Conservation (phyloP, 169 alveolate species). For the Plasmodium gallinaceum region DNA sequence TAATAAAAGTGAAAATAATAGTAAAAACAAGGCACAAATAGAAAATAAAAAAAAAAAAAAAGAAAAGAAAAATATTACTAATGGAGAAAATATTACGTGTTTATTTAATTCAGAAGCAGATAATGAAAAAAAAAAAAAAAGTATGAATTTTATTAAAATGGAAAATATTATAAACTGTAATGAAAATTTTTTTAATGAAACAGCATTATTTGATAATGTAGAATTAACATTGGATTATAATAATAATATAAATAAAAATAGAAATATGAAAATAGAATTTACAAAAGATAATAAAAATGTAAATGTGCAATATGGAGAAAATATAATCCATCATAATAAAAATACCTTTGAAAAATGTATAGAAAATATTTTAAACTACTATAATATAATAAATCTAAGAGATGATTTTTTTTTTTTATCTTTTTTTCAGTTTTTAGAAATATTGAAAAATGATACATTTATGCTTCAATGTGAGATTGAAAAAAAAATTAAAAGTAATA, state of each 20-base stretch:
- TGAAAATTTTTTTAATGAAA: too few relatives aligned
- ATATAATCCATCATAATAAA: not conserved
- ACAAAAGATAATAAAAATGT: not conserved
- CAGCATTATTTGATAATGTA: too few relatives aligned
- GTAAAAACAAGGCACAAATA: not conserved
- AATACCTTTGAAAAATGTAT: not conserved
- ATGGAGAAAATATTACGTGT: too few relatives aligned
- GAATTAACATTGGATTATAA: too few relatives aligned
- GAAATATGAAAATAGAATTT: too few relatives aligned
- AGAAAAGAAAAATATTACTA: not conserved
- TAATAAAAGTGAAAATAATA: not conserved
- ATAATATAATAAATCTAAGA: constrained; percentile 40
- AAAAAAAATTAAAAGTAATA: constrained; percentile 9
- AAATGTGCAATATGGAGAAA: not conserved
- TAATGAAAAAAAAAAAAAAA: too few relatives aligned
- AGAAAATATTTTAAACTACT: constrained; percentile 16
- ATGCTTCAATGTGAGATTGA: constrained; percentile 4
- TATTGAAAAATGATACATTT: constrained; percentile 19
- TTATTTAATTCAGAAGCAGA: too few relatives aligned
- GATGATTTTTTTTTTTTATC: constrained; percentile 53
- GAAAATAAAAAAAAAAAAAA: not conserved
- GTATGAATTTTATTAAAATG: too few relatives aligned
- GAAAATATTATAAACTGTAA: too few relatives aligned
- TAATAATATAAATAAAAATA: too few relatives aligned
- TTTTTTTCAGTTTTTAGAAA: constrained; percentile 35